These are phyloP conservation scores for Serendipita sp. DNA, from an alignment of 768 basidiomycete species.

Conservation along the genomic window DNA sequence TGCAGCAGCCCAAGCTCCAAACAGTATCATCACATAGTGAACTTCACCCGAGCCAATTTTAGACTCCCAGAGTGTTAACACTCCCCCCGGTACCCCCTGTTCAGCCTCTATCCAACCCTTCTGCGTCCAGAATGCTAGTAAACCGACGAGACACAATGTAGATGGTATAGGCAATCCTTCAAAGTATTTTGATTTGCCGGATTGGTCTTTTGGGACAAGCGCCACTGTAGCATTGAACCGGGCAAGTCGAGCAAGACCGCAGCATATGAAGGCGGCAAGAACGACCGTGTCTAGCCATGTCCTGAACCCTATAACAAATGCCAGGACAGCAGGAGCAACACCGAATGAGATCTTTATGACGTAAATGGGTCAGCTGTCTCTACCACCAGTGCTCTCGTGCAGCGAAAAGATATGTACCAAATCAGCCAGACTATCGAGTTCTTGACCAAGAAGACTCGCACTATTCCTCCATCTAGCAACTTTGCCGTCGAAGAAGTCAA, in stretches of 20 bases:
- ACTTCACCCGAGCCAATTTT: slow-evolving; percentile 67
- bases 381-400: slow-evolving; percentile 8
- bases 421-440: slow-evolving; percentile 93
- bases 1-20: slow-evolving; percentile 75
- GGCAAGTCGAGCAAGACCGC: slow-evolving; percentile 89
- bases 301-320: slow-evolving; percentile 78
- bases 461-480: slow-evolving; percentile 96
- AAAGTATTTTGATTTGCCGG: slow-evolving; percentile 87
- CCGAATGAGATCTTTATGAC: slow-evolving; percentile 79
- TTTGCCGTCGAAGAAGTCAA: slow-evolving; percentile 96
- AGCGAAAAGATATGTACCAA: slow-evolving; percentile 47
- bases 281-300: slow-evolving; percentile 81
- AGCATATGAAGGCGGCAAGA: slow-evolving; percentile 84
- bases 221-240: slow-evolving; percentile 99
- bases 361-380: neutral
- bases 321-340: slow-evolving; percentile 86
- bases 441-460: slow-evolving; percentile 90
- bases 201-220: slow-evolving; percentile 68
- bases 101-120: slow-evolving; percentile 74
- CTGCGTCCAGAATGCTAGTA: slow-evolving; percentile 69
- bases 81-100: slow-evolving; percentile 58
- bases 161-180: slow-evolving; percentile 96
- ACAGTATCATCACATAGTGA: slow-evolving; percentile 63
- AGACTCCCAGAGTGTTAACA: slow-evolving; percentile 55
- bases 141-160: slow-evolving; percentile 59